Conservation (phyloP, 495 filamentous ascomycete species). For the Penicillium mononematosum region DNA sequence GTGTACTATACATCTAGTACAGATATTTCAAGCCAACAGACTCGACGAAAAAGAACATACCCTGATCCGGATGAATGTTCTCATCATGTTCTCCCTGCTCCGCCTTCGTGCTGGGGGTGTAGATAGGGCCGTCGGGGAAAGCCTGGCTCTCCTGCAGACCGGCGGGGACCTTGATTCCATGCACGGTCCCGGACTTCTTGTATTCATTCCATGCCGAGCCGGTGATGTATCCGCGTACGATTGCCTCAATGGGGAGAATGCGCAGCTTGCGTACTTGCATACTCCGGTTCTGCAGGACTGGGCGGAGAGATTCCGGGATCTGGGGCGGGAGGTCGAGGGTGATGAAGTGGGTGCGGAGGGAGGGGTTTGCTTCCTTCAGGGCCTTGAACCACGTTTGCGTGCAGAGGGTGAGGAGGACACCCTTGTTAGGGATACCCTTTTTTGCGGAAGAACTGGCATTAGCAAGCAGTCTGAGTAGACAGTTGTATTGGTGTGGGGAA, state of each 20-base stretch:
- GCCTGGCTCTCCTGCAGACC: conserved; percentile 71
- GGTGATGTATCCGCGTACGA: conserved; percentile 91
- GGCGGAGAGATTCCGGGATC: conserved; percentile 47
- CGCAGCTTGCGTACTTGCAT: conserved; percentile 81
- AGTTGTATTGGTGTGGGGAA: conserved; percentile 7
- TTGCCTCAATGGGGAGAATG: conserved; percentile 86
- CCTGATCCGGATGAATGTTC: conserved; percentile 78
- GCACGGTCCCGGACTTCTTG: conserved; percentile 70
- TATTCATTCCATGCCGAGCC: conserved; percentile 90
- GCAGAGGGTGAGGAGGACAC: conserved; percentile 77
- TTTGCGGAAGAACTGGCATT: not conserved
- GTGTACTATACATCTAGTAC: not conserved
- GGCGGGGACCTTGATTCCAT: conserved; percentile 66
- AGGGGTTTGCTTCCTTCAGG: conserved; percentile 62
- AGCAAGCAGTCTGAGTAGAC: not conserved
- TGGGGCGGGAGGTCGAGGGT: conserved; percentile 61
- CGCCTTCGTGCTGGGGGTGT: conserved; percentile 91
- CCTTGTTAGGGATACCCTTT: conserved; percentile 81
- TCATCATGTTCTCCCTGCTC: conserved; percentile 80
- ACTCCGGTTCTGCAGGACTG: conserved; percentile 61
- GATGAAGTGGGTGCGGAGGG: conserved; percentile 74
- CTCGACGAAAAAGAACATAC: conserved; percentile 29
- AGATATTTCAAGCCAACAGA: not conserved
- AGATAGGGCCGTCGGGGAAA: conserved; percentile 70
- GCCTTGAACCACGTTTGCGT: conserved; percentile 83